phyloP scores from a whole-genome alignment of 257 asterid genomes.

The Solanum peruvianum region DNA sequence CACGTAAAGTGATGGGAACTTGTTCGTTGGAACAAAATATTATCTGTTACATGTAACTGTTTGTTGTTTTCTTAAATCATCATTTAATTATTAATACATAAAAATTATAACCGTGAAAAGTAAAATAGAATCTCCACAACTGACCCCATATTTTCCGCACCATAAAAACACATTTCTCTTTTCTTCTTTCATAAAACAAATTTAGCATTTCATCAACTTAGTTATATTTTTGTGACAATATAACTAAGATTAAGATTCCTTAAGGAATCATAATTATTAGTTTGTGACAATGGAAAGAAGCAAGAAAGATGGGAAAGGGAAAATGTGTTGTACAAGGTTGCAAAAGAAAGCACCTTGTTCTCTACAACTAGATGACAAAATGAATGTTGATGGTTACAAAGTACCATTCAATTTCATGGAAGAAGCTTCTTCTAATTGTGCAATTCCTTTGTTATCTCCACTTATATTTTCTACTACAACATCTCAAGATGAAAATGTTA shows the following conservation, averaged over 20 bases:
- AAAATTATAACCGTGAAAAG: neutral
- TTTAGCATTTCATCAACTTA: neutral
- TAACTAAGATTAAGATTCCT: neutral
- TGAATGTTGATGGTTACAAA: neutral
- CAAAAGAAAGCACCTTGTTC: slow-evolving; percentile 20
- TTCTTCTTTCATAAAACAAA: neutral
- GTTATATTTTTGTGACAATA: neutral
- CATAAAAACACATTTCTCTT: neutral
- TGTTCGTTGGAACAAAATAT: neutral
- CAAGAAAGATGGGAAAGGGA: neutral
- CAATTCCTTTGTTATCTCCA: slow-evolving; percentile 16
- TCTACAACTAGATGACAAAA: neutral
- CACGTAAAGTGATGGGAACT: neutral
- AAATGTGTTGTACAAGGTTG: slow-evolving; percentile 9
- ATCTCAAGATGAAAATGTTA: neutral
- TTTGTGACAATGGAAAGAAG: neutral
- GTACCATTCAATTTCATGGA: neutral
- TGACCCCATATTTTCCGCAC: slow-evolving; percentile 15
- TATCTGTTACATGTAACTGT: neutral
- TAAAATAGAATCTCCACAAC: neutral
- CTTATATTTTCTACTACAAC: neutral
- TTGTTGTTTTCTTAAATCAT: neutral
- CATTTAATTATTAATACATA: neutral
- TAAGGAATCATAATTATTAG: too few species aligned
- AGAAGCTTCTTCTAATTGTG: slow-evolving; percentile 9